These are phyloP conservation scores for Termitomyces sp. DNA, from an alignment of 768 basidiomycete genomes.

Conservation along the genomic window DNA sequence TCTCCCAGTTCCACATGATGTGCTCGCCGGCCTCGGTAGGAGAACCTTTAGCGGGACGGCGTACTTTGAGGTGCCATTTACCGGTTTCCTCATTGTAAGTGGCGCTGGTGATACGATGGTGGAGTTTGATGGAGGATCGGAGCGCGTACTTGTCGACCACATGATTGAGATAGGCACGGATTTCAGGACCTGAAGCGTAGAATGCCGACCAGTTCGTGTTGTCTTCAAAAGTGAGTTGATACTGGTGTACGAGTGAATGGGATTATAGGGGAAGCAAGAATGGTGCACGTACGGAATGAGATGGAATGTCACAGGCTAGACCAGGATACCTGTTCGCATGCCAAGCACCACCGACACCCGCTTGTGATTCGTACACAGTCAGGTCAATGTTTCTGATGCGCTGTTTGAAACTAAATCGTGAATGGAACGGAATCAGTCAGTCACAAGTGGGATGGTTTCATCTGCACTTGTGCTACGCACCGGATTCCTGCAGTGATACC, in stretches of 20 bases:
- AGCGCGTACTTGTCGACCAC: slow-evolving; percentile 56
- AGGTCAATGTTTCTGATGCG: slow-evolving; percentile 47
- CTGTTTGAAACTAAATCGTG: slow-evolving; percentile 40
- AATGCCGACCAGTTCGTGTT: slow-evolving; percentile 59
- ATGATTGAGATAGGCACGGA: slow-evolving; percentile 44
- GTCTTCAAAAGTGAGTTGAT: slow-evolving; percentile 52
- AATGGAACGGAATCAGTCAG: background rate
- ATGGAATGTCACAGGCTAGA: slow-evolving; percentile 7
- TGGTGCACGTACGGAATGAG: background rate
- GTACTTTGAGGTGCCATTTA: slow-evolving; percentile 52
- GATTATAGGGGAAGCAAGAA: background rate
- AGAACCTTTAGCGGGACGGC: slow-evolving; percentile 18
- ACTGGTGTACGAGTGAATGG: slow-evolving; percentile 24
- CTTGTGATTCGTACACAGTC: slow-evolving; percentile 53
- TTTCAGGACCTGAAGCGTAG: slow-evolving; percentile 56
- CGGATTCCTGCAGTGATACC: slow-evolving; percentile 53
- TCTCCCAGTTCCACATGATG: slow-evolving; percentile 14
- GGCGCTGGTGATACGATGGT: slow-evolving; percentile 48
- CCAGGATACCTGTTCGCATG: slow-evolving; percentile 45
- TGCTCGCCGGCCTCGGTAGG: slow-evolving; percentile 13
- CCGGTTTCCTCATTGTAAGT: slow-evolving; percentile 42
- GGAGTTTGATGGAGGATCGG: slow-evolving; percentile 44
- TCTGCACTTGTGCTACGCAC: slow-evolving; percentile 17
- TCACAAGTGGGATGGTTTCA: background rate
- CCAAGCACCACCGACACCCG: slow-evolving; percentile 63